A percentile compares a stretch with the other conserved stretches of the same genome.
Evolutionary conservation across 305 asterid genomes (phyloP).

Genomic region (Fraxinus velutina): DNA sequence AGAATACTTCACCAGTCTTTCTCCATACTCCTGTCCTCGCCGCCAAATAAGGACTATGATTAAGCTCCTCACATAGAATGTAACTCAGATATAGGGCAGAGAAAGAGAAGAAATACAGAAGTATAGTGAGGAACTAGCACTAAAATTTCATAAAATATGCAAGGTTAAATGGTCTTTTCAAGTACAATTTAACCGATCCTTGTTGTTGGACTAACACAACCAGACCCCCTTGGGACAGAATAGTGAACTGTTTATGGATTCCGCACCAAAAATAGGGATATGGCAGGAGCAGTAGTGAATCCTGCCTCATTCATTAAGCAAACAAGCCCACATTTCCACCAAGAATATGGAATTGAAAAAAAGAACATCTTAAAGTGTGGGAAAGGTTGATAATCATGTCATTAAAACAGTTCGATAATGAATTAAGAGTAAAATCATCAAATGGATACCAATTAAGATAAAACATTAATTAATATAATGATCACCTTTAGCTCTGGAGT

Average conservation of each 20-base stretch:
- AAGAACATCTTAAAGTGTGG: background rate
- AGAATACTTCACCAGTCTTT: background rate
- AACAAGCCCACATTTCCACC: background rate
- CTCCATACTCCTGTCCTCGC: background rate
- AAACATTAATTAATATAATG: background rate
- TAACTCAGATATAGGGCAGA: background rate
- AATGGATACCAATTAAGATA: background rate
- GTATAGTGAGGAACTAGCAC: background rate
- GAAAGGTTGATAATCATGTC: background rate
- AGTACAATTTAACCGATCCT: background rate
- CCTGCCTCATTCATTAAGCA: background rate
- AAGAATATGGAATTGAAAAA: background rate
- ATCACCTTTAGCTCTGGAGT: slow-evolving; percentile 58
- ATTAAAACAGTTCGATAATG: background rate
- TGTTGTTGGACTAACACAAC: background rate
- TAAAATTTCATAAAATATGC: background rate
- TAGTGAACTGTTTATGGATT: background rate
- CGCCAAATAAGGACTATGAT: background rate
- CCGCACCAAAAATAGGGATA: background rate
- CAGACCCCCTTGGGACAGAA: background rate
- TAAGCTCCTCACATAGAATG: background rate
- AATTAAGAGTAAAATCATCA: background rate
- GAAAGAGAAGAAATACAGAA: background rate
- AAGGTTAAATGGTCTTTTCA: background rate
- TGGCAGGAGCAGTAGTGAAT: background rate